Evolutionary conservation across 352 stramenopile species (phyloP), one percentile per base, ranked within the genome.

Genomic region (Globisporangium spinosum): DNA sequence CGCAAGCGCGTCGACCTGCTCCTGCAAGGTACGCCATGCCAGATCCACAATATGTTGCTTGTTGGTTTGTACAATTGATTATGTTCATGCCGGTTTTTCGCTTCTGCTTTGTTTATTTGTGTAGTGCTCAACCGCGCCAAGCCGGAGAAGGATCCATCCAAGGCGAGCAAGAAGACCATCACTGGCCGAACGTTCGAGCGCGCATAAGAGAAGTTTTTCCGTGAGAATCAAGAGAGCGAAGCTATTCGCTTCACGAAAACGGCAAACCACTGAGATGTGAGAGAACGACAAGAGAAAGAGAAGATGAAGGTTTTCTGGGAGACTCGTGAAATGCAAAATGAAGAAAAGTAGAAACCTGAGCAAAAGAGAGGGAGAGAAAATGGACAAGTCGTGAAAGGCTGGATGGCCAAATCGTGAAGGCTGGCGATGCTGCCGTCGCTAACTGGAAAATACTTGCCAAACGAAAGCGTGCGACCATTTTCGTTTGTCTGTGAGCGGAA

Each of bases 91-190:
- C 25, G 20, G 56, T 43, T 56, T 7, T 67, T 43, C 54, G n/a
- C 29, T 17, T 32, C 29, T 32, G 29, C 3, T n/a, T 29, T 54
- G 53, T 56, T 45, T 54, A 43, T 56, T 45, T 60, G 15, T 56
- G 17, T 69, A 94, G 87, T 98, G 32, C 78, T 98, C 35, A 98
- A 97, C 81, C 89, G 94, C 66, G 91, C 94, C 13, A 80, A 89
- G 57, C 93, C 91, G 27, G 85, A 96, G 73, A 94, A 93, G 69
- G 87, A 94, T 49, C 91, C 95, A 64, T 82, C 81, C 32, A 98
- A 97, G 80, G 80, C 82, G 40, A 73, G 72, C 58, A 98, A 97
- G 80, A 98, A 98, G 79, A 98, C 93, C 54, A 94, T 96, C 69
- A 89, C 85, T 17, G 93, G 93, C 22, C 89, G 92, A 78, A 97